Percentiles rank a stretch among this genome's conserved stretches.
Conservation (phyloP, 306 rosid species). For the Pyrus communis region DNA sequence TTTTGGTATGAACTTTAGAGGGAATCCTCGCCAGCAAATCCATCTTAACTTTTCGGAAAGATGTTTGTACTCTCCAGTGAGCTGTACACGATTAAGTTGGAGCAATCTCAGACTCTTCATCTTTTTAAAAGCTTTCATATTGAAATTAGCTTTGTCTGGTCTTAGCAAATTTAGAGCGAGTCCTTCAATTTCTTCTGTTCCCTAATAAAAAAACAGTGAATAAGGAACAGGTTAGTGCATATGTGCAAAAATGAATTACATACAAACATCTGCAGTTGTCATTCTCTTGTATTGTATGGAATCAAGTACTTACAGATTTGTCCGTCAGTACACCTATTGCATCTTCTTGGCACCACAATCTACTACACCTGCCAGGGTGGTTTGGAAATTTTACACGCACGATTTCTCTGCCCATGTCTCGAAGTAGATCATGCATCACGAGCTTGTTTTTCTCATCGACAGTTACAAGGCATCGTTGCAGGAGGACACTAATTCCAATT, state of each 20-base stretch:
- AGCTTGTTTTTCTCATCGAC: not conserved
- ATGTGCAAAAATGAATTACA: no score
- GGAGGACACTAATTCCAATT: constrained; percentile 22
- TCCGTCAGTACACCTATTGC: not conserved
- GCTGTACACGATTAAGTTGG: constrained; percentile 18
- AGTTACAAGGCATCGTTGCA: constrained; percentile 22
- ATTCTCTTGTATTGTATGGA: no score
- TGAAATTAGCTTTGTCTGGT: not conserved
- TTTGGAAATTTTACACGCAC: constrained; percentile 6
- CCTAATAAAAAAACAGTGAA: not conserved
- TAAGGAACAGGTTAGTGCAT: not conserved
- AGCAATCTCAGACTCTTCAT: constrained; percentile 39
- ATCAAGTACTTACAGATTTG: not conserved
- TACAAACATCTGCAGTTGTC: not conserved
- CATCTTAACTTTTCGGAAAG: constrained; percentile 22
- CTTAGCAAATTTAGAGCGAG: constrained; percentile 2
- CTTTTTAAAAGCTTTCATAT: constrained; percentile 14
- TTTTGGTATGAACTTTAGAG: not conserved
- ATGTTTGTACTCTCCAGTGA: constrained; percentile 15
- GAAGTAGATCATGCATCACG: constrained; percentile 2
- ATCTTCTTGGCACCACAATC: not conserved
- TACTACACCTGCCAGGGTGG: not conserved
- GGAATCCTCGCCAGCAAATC: constrained; percentile 5
- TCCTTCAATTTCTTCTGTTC: constrained; percentile 15
- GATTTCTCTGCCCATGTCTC: constrained; percentile 45